Evolutionary conservation across 345 rosid genomes (phyloP).

Genomic region (Arabidopsis thaliana): TAIR10.1 NC_003076.8:20558501-20559000

Average conservation of each 20-base stretch:
- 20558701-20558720: neutral
- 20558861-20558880: neutral
- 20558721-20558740: neutral
- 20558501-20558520: neutral
- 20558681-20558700: neutral
- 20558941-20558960: no score
- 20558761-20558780: neutral
- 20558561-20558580: neutral
- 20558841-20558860: neutral
- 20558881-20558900: neutral
- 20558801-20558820: no score
- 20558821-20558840: neutral
- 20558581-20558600: neutral
- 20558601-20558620: neutral
- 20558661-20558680: neutral
- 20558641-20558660: neutral
- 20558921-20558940: no score
- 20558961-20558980: no score
- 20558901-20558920: neutral
- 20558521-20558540: neutral
- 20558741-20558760: neutral
- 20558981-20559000: no score
- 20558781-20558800: no score
- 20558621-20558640: neutral
- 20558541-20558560: neutral